phyloP scores from a whole-genome alignment of 78 protist genomes.

The Dictyostelium capitatum region DNA sequence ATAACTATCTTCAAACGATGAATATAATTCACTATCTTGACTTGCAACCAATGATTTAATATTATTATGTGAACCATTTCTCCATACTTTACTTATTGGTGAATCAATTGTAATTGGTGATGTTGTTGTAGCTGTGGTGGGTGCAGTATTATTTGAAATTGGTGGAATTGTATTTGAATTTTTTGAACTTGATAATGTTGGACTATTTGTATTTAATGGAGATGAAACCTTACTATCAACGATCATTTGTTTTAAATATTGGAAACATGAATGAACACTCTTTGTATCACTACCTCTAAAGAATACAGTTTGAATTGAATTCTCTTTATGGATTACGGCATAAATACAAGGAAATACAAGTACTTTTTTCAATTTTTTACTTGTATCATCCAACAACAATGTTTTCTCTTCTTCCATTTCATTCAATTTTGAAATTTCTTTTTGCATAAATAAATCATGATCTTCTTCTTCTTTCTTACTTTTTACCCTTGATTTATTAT shows the following conservation, averaged over 20 bases:
- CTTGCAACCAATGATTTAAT: not conserved
- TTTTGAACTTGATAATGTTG: not conserved
- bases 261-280: constrained; percentile 50
- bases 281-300: constrained; percentile 39
- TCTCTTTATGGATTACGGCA: constrained; percentile 41
- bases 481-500: not conserved
- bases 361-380: constrained; percentile 21
- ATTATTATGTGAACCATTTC: not conserved
- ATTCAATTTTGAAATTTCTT: constrained; percentile 66
- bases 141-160: not conserved
- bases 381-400: not conserved
- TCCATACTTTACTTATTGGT: not conserved
- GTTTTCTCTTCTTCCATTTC: constrained; percentile 66
- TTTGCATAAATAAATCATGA: constrained; percentile 43
- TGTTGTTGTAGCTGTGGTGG: not conserved
- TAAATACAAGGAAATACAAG: constrained; percentile 75
- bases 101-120: not conserved
- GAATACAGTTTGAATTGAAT: constrained; percentile 59
- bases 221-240: constrained; percentile 32
- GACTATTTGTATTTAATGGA: not conserved
- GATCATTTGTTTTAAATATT: constrained; percentile 23
- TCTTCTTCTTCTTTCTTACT: constrained; percentile 23
- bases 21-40: not conserved
- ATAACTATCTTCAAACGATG: constrained; percentile 21
- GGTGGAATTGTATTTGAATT: not conserved